These are phyloP conservation scores for Centella asiatica DNA, from an alignment of 129 eudicot species.

Conservation along the genomic window DNA sequence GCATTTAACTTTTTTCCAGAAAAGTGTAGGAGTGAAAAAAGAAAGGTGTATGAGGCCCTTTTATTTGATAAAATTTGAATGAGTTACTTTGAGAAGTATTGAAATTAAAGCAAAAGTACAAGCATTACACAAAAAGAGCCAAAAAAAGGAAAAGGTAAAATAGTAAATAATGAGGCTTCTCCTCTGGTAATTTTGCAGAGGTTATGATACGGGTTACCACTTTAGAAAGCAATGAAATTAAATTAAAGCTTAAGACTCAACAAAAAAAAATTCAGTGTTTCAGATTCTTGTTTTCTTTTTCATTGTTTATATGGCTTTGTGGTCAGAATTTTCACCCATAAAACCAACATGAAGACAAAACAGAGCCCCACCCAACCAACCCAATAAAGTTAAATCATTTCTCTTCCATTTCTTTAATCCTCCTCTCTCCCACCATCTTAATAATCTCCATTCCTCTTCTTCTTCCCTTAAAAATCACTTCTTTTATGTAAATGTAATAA, in stretches of 20 bases:
- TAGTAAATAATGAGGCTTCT: background rate
- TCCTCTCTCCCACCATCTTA: conserved; percentile 14
- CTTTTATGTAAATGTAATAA: conserved; percentile 13
- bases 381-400: conserved; percentile 6
- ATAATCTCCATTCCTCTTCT: conserved; percentile 13
- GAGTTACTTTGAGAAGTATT: background rate
- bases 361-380: conserved; percentile 25
- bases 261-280: conserved; percentile 7
- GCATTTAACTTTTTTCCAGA: background rate
- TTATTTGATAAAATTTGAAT: background rate
- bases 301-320: conserved; percentile 1
- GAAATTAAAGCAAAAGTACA: background rate
- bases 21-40: background rate
- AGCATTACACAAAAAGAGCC: background rate
- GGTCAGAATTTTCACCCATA: conserved; percentile 15
- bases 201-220: background rate
- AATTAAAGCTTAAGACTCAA: background rate
- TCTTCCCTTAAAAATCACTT: conserved; percentile 10
- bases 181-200: background rate
- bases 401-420: background rate
- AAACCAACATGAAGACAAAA: conserved; percentile 31
- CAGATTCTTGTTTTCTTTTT: conserved; percentile 12
- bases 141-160: background rate
- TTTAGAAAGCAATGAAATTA: conserved; percentile 9
- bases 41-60: background rate